Conservation (phyloP, 371 early-diverging fungal genomes). For the Conidiobolus incongruus region DNA sequence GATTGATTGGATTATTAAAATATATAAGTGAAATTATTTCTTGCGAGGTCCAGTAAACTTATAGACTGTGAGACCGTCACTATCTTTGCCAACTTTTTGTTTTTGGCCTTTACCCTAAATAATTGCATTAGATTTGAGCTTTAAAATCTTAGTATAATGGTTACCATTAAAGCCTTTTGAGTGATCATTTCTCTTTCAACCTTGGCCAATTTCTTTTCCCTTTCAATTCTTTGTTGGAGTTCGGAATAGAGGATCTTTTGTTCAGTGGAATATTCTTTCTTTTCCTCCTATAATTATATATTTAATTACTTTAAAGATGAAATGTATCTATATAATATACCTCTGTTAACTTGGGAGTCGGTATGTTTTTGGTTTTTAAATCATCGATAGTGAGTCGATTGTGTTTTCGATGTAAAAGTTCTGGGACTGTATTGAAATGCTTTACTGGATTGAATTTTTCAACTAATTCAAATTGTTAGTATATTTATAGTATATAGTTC, state of each 20-base stretch:
- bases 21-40: no score
- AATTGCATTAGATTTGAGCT: neutral
- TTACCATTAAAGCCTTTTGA: conserved; percentile 53
- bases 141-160: neutral
- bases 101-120: conserved; percentile 47
- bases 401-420: conserved; percentile 54
- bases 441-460: conserved; percentile 34
- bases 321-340: no score
- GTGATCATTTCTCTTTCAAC: conserved; percentile 52
- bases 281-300: neutral
- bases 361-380: conserved; percentile 21
- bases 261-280: conserved; percentile 14
- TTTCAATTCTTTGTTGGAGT: conserved; percentile 41
- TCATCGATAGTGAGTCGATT: conserved; percentile 42
- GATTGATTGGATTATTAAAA: no score
- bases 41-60: conserved; percentile 82
- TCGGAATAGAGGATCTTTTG: conserved; percentile 32
- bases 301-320: neutral
- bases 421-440: conserved; percentile 65
- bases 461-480: conserved; percentile 12
- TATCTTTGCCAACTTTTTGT: conserved; percentile 63
- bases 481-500: neutral
- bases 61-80: conserved; percentile 56
- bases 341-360: conserved; percentile 10
- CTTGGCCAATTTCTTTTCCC: conserved; percentile 49